Percentiles rank a stretch among this genome's conserved stretches.
Conservation (phyloP, 1,139 yeast species). For the Groenewaldozyma auringiensis region DNA sequence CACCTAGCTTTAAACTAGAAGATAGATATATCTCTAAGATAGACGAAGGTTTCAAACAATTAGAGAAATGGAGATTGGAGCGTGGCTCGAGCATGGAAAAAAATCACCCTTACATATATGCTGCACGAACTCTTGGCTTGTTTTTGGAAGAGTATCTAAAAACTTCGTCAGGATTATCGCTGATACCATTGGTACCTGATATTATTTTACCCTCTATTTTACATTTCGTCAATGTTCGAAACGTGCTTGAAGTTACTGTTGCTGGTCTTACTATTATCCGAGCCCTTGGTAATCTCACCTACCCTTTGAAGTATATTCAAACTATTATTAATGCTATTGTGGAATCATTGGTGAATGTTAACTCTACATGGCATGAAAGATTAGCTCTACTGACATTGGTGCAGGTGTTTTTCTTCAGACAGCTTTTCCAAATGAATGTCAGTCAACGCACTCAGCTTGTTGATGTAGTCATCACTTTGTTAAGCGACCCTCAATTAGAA, state of each 20-base stretch:
- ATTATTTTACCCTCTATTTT: constrained; percentile 66
- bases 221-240: constrained; percentile 61
- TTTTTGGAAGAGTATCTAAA: constrained; percentile 22
- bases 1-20: constrained; percentile 26
- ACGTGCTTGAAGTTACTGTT: constrained; percentile 66
- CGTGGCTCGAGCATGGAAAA: constrained; percentile 9
- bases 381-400: constrained; percentile 61
- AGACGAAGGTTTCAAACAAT: constrained; percentile 36
- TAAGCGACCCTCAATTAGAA: constrained; percentile 61
- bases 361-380: constrained; percentile 57
- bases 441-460: constrained; percentile 48
- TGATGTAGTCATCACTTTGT: constrained; percentile 43
- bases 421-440: constrained; percentile 48
- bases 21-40: constrained; percentile 26
- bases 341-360: constrained; percentile 9
- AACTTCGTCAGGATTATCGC: constrained; percentile 19
- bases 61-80: constrained; percentile 39
- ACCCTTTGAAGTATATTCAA: constrained; percentile 38
- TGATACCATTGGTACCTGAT: constrained; percentile 30
- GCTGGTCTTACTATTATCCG: constrained; percentile 49
- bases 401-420: constrained; percentile 68
- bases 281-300: constrained; percentile 53
- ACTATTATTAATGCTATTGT: constrained; percentile 47
- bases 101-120: constrained; percentile 29
- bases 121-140: constrained; percentile 29